Evolutionary conservation across 257 asterid genomes (phyloP).

Genomic region (Eucommia ulmoides): DNA sequence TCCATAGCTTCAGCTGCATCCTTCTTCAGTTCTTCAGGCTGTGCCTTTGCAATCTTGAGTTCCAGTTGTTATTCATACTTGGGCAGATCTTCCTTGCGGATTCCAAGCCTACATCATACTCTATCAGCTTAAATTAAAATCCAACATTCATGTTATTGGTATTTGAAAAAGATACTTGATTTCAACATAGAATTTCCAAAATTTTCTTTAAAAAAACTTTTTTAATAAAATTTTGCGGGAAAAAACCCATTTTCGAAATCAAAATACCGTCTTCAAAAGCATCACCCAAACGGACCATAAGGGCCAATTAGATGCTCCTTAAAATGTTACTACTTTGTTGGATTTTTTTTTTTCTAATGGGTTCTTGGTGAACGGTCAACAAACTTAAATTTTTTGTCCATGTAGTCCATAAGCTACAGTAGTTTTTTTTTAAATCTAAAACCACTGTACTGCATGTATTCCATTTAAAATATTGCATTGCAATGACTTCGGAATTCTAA

Average conservation of each 20-base stretch:
- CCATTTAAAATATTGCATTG: no score
- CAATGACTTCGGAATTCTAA: no score
- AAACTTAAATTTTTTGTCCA: no score
- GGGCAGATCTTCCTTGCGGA: constrained; percentile 64
- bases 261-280: background rate
- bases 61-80: constrained; percentile 82
- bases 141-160: background rate
- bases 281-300: no score
- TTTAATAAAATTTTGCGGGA: background rate
- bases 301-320: no score
- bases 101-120: constrained; percentile 56
- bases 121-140: background rate
- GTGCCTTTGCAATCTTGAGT: constrained; percentile 80
- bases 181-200: background rate
- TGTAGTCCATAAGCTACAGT: no score
- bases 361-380: no score
- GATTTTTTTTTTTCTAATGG: no score
- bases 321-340: no score
- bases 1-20: constrained; percentile 89
- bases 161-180: background rate
- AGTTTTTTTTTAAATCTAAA: no score
- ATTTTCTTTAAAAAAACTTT: background rate
- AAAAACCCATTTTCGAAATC: background rate
- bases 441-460: no score
- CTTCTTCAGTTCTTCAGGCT: constrained; percentile 76